A percentile compares a stretch with the other conserved stretches of the same genome.
These are phyloP conservation scores for Talaromyces sp. DNA, from an alignment of 2,329 filamentous ascomycete genomes.

Conservation along the genomic window DNA sequence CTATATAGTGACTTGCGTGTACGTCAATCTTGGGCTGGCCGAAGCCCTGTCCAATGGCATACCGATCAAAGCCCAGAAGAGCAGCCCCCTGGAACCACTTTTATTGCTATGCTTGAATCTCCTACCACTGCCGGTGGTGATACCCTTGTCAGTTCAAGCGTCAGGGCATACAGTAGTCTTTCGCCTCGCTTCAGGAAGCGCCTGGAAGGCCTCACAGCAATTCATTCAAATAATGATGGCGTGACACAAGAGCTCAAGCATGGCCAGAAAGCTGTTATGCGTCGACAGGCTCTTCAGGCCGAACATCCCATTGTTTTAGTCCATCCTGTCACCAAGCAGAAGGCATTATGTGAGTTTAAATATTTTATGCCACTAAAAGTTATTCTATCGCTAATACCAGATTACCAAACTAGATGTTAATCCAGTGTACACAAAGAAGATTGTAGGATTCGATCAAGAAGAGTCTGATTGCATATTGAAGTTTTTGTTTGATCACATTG, in stretches of 20 bases:
- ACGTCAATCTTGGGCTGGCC: slow-evolving; percentile 1
- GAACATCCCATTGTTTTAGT: slow-evolving; percentile 70
- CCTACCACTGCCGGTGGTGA: slow-evolving; percentile 76
- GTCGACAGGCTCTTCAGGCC: slow-evolving; percentile 72
- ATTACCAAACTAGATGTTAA: slow-evolving; percentile 23
- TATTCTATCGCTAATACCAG: background rate
- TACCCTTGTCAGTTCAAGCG: slow-evolving; percentile 77
- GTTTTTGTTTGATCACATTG: slow-evolving; percentile 23
- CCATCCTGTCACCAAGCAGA: slow-evolving; percentile 37
- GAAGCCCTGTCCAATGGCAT: slow-evolving; percentile 76
- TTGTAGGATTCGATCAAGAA: slow-evolving; percentile 48
- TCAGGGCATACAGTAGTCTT: slow-evolving; percentile 76
- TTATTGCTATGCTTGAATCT: slow-evolving; percentile 79
- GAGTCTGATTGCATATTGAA: slow-evolving; percentile 45
- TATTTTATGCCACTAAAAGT: slow-evolving; percentile 35
- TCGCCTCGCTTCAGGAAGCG: slow-evolving; percentile 75
- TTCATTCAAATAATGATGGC: slow-evolving; percentile 71
- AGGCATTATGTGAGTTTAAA: slow-evolving; percentile 35
- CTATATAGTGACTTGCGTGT: background rate
- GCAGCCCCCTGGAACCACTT: slow-evolving; percentile 87
- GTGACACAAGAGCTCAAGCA: too few species aligned
- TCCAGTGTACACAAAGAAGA: slow-evolving; percentile 35
- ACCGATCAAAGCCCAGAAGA: slow-evolving; percentile 82
- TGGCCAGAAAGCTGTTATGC: slow-evolving; percentile 51
- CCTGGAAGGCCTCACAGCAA: slow-evolving; percentile 75